These are phyloP conservation scores for Naganishia randhawae DNA, from an alignment of 768 basidiomycete genomes.

Conservation along the genomic window DNA sequence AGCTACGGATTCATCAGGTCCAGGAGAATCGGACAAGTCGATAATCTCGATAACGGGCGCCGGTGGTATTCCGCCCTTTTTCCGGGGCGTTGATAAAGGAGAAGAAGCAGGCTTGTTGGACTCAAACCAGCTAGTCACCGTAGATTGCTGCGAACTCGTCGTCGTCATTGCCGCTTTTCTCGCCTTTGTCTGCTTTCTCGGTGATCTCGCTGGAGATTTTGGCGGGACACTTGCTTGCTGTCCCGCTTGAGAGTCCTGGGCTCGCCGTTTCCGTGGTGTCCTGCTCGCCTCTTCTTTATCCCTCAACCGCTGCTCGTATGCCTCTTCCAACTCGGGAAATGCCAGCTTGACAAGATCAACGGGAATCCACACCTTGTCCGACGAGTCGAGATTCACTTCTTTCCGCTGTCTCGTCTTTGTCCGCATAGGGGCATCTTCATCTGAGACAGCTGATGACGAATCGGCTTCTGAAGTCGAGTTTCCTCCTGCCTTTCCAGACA, in stretches of 20 bases:
- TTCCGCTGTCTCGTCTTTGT: slow-evolving; percentile 45
- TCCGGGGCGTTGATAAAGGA: not conserved
- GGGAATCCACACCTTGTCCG: slow-evolving; percentile 73
- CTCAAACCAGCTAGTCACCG: slow-evolving; percentile 15
- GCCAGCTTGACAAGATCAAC: slow-evolving; percentile 69
- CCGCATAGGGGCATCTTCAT: slow-evolving; percentile 46
- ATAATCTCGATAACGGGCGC: slow-evolving; percentile 12
- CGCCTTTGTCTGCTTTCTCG: not conserved
- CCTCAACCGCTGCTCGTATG: slow-evolving; percentile 62
- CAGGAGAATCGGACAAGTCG: slow-evolving; percentile 19
- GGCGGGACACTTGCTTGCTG: not conserved
- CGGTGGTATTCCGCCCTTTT: not conserved
- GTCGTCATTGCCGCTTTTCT: not conserved
- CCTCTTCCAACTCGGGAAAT: slow-evolving; percentile 63
- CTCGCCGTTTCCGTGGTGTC: slow-evolving; percentile 56
- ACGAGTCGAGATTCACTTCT: slow-evolving; percentile 56
- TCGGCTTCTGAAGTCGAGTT: slow-evolving; percentile 49
- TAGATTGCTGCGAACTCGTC: slow-evolving; percentile 8
- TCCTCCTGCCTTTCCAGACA: slow-evolving; percentile 44
- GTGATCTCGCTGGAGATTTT: slow-evolving; percentile 2
- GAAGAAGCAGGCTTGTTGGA: slow-evolving; percentile 5
- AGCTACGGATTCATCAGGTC: not conserved
- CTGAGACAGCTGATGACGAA: slow-evolving; percentile 52
- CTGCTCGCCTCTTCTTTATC: slow-evolving; percentile 62
- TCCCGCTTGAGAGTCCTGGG: not conserved